Evolutionary conservation across 805 yeast genomes (phyloP).

Genomic region (Candida namnaoensis): DNA sequence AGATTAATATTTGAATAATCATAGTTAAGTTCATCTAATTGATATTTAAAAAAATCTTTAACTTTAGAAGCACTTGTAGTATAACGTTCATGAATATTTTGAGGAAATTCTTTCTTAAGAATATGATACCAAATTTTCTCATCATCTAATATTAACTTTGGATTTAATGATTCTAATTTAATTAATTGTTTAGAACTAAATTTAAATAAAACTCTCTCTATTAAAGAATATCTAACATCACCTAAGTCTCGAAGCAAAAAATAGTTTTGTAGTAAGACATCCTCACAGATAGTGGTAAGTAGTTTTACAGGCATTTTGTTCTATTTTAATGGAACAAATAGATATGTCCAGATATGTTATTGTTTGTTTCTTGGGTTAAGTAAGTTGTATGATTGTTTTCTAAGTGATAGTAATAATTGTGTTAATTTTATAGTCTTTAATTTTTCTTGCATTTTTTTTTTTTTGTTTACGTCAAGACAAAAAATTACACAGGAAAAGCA

Average conservation of each 20-base stretch:
- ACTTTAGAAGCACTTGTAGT: constrained; percentile 14
- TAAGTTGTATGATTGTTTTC: no score
- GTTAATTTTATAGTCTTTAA: no score
- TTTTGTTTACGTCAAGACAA: no score
- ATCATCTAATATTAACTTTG: constrained; percentile 26
- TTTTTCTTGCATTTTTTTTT: no score
- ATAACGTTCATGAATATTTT: constrained; percentile 21
- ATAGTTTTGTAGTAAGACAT: constrained; percentile 11
- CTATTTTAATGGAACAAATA: no score
- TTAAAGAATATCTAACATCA: constrained; percentile 22
- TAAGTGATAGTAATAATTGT: no score
- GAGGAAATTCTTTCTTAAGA: constrained; percentile 24
- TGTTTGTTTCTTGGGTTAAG: no score
- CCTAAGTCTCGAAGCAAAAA: constrained; percentile 16
- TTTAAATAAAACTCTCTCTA: constrained; percentile 19
- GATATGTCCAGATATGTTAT: no score
- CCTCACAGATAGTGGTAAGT: constrained; percentile 15
- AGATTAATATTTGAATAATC: constrained; percentile 6
- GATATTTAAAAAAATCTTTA: constrained; percentile 9
- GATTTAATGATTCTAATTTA: constrained; percentile 22
- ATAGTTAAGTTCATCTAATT: constrained; percentile 8
- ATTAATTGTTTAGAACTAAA: constrained; percentile 22
- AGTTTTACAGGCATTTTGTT: constrained; percentile 5
- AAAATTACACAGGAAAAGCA: no score
- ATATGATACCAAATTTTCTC: constrained; percentile 25